Percentiles rank a stretch among this genome's conserved stretches.
These are phyloP conservation scores for Ochetophila trinervis DNA, from an alignment of 306 rosid genomes.

Conservation along the genomic window DNA sequence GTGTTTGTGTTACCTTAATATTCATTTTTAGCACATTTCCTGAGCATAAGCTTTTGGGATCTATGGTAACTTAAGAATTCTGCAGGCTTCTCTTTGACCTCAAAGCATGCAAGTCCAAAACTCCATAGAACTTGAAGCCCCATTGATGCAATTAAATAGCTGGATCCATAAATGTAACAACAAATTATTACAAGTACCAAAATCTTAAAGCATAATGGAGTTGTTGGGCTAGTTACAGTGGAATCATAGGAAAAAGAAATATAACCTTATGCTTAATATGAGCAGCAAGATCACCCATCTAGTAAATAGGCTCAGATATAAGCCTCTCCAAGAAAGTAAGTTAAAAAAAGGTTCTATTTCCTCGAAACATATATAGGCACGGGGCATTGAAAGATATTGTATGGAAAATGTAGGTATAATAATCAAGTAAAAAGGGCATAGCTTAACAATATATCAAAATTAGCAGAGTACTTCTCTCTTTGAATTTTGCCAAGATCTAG, in stretches of 20 bases:
- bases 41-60: no score
- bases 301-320: neutral
- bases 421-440: neutral
- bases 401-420: neutral
- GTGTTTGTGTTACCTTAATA: no score
- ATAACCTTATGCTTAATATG: constrained; percentile 7
- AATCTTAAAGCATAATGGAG: neutral
- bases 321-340: neutral
- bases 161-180: constrained; percentile 24
- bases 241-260: neutral
- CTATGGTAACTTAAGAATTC: neutral
- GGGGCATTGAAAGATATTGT: neutral
- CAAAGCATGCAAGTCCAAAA: constrained; percentile 48
- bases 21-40: no score
- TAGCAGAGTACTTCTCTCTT: neutral
- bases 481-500: neutral
- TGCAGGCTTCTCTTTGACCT: constrained; percentile 38
- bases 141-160: constrained; percentile 48
- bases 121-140: constrained; percentile 52
- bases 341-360: neutral
- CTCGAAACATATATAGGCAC: neutral
- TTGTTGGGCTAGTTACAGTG: neutral
- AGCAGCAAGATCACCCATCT: neutral
- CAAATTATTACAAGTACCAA: constrained; percentile 7
- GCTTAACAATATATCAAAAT: neutral